Base-by-base conservation (phyloP, 495 filamentous ascomycete genomes). In the Elaphomyces granulatus region DNA sequence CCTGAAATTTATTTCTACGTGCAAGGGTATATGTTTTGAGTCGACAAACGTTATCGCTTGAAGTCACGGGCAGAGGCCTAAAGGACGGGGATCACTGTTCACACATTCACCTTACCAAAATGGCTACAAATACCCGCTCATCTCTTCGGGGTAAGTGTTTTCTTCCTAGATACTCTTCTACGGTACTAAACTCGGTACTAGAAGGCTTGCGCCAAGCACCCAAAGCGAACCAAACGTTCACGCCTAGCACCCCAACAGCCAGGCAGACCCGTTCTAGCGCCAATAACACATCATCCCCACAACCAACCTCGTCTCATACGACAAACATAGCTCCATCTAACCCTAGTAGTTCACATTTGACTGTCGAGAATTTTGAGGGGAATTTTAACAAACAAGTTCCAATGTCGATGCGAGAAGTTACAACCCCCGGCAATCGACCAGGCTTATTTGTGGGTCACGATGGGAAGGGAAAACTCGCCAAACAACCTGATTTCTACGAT, bases 151-250 rank as follows among this genome's bases (percentile, higher is more conserved):
- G 56, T 48, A 47, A 48, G 45, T 40, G 10, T 16, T 43, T 4
- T 7, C 15, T 4, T 14, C 20, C 32, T 38, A 12, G 37, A 36
- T 30, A 12, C 31, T 35, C 20, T 19, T 4, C 16, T 9, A 26
- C 30, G 10, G 31, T 46, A 32, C 47, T 62, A 34, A 54, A 43
- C 37, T 6, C 8, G 19, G 34, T n/a, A 15, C 19, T 45, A 68
- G 64, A 68, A 54, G 64, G 64, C 34, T 40, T 68, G 45, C 64
- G 64, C 44, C 61, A 65, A 47, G 62, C 63, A 8, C 64, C 64
- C 3, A 68, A 63, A 42, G 48, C 54, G 20, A 63, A 68, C 38
- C 62, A 68, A 41, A 62, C 62, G n/a, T 65, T 68, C 37, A 59
- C 64, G 36, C 64, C 64, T 2, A 61, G 64, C 40, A 68, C 64